These are phyloP conservation scores for Sanghuangporus sanghuang DNA, from an alignment of 1,284 basidiomycete species.

Conservation along the genomic window DNA sequence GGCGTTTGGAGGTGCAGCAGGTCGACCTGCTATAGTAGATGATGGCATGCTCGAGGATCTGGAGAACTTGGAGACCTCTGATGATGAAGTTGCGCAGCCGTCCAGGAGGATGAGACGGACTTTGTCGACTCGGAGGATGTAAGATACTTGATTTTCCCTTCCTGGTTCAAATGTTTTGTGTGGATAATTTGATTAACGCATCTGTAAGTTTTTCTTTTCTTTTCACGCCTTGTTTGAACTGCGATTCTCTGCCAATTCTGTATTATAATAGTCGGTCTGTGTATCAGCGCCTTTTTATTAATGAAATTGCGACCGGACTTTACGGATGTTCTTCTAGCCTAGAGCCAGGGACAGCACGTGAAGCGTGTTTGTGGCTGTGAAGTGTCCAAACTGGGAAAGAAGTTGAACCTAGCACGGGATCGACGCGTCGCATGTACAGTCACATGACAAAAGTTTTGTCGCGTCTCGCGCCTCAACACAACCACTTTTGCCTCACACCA, in stretches of 20 bases:
- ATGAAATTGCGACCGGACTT: not conserved
- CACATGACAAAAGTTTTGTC: too few species aligned
- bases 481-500: too few species aligned
- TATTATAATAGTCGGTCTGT: too few species aligned
- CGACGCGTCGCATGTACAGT: too few species aligned
- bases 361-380: not conserved
- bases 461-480: too few species aligned
- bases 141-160: not conserved
- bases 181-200: not conserved
- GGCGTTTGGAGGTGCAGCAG: conserved; percentile 69
- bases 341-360: not conserved
- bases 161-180: not conserved
- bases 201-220: not conserved
- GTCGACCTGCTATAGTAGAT: conserved; percentile 61
- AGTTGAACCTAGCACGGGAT: not conserved
- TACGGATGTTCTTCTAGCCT: not conserved
- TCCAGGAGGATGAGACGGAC: not conserved
- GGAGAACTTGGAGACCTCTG: conserved; percentile 23
- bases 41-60: conserved; percentile 55
- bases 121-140: not conserved
- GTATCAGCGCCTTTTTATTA: too few species aligned
- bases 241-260: too few species aligned
- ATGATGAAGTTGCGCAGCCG: not conserved
- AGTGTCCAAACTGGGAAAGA: not conserved
- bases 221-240: not conserved